Percentiles rank a stretch among this genome's conserved stretches.
Evolutionary conservation across 306 rosid species (phyloP).

Genomic region (Cercis canadensis): DNA sequence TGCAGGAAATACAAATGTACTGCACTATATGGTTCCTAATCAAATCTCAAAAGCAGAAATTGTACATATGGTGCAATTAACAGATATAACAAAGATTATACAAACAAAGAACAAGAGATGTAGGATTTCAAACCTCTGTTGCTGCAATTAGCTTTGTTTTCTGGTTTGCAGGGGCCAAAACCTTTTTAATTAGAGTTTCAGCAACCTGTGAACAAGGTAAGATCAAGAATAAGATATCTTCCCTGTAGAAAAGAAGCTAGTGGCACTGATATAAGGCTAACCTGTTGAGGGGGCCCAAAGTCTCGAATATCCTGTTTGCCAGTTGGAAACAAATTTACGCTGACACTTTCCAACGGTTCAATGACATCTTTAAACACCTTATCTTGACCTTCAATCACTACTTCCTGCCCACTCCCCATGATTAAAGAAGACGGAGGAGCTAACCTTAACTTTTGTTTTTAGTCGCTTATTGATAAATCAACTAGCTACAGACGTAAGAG

Average conservation of each 20-base stretch:
- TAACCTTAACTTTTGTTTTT: constrained; percentile 36
- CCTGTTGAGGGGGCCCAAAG: constrained; percentile 85
- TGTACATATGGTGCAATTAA: background rate
- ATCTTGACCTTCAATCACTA: constrained; percentile 87
- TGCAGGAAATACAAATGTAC: no score
- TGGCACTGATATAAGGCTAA: constrained; percentile 33
- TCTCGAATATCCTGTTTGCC: constrained; percentile 79
- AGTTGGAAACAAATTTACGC: constrained; percentile 76
- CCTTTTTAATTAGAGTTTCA: constrained; percentile 77
- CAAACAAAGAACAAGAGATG: background rate
- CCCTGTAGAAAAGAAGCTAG: constrained; percentile 15
- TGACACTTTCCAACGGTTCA: constrained; percentile 88
- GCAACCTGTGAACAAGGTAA: constrained; percentile 64
- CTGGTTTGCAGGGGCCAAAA: constrained; percentile 87
- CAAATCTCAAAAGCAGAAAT: constrained; percentile 16
- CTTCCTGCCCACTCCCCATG: constrained; percentile 73
- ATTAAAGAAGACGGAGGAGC: constrained; percentile 32
- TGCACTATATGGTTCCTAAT: constrained; percentile 1
- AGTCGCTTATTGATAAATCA: constrained; percentile 21
- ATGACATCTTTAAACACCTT: constrained; percentile 98
- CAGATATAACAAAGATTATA: background rate
- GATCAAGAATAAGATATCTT: constrained; percentile 4
- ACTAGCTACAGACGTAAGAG: constrained; percentile 34
- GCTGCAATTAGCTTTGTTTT: constrained; percentile 89
- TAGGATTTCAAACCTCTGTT: constrained; percentile 65